phyloP scores from a whole-genome alignment of 768 basidiomycete species.

The Tephrocybe sp. region DNA sequence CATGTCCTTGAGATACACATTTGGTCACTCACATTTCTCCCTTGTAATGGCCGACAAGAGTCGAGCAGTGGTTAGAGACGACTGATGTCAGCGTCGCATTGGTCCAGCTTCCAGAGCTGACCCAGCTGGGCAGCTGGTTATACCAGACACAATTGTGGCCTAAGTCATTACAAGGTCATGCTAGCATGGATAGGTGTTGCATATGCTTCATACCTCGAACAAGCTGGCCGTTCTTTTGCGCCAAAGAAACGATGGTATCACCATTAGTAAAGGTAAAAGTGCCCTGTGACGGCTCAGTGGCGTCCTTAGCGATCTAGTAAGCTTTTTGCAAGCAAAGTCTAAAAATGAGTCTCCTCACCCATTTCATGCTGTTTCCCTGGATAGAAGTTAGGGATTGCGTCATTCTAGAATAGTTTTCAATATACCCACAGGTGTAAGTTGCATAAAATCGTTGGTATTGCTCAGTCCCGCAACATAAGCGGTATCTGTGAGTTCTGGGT shows the following conservation, averaged over 20 bases:
- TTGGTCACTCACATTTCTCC: conserved; percentile 42
- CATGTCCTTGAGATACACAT: neutral
- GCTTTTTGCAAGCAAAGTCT: too few relatives aligned
- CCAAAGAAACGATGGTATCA: conserved; percentile 41
- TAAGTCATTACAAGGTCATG: conserved; percentile 6
- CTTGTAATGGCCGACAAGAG: conserved; percentile 48
- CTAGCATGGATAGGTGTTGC: neutral
- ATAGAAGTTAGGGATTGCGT: neutral
- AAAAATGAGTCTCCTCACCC: conserved; percentile 32
- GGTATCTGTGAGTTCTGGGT: conserved; percentile 41
- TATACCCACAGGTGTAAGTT: conserved; percentile 42
- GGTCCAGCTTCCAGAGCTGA: conserved; percentile 39
- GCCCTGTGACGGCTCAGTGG: conserved; percentile 47
- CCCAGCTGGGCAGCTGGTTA: conserved; percentile 52
- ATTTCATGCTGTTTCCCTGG: conserved; percentile 55
- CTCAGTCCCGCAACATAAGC: conserved; percentile 38
- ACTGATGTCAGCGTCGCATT: conserved; percentile 40
- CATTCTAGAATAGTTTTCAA: too few relatives aligned
- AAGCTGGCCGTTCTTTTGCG: conserved; percentile 42
- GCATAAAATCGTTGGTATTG: conserved; percentile 39
- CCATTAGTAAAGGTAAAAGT: conserved; percentile 43
- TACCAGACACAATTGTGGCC: conserved; percentile 52
- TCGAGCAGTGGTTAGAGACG: conserved; percentile 45
- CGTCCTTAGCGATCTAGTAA: conserved; percentile 31
- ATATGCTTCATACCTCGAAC: conserved; percentile 33